Percentiles rank a stretch among this genome's conserved stretches.
These are phyloP conservation scores for Parastagonospora avenae DNA, from an alignment of 2,329 filamentous ascomycete species.

Conservation along the genomic window DNA sequence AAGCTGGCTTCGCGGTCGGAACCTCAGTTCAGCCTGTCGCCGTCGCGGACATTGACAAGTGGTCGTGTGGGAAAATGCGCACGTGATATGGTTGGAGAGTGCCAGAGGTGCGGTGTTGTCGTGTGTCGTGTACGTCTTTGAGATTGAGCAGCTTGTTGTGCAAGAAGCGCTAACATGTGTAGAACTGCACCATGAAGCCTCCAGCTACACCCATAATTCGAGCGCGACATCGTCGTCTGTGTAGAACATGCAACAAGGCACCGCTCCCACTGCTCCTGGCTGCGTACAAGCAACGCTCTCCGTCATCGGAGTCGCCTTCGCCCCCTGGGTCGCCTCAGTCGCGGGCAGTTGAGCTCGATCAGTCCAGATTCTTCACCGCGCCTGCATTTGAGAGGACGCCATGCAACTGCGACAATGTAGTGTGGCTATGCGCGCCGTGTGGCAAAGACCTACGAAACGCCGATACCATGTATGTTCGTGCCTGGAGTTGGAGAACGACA, in stretches of 20 bases:
- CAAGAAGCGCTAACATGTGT: slow-evolving; percentile 17
- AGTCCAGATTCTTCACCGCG: slow-evolving; percentile 46
- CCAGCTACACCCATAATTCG: slow-evolving; percentile 70
- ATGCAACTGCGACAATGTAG: slow-evolving; percentile 65
- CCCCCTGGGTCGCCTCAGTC: slow-evolving; percentile 28
- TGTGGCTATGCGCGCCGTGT: slow-evolving; percentile 88
- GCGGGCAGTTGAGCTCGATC: slow-evolving; percentile 21
- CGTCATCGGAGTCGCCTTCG: slow-evolving; percentile 26
- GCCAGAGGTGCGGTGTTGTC: slow-evolving; percentile 74
- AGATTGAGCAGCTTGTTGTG: neutral
- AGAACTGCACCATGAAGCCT: slow-evolving; percentile 92
- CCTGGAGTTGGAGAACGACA: slow-evolving; percentile 88
- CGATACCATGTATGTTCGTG: slow-evolving; percentile 65
- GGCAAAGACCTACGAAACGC: slow-evolving; percentile 69
- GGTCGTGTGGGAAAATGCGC: slow-evolving; percentile 81
- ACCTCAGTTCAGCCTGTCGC: slow-evolving; percentile 9
- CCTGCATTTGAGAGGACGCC: slow-evolving; percentile 58
- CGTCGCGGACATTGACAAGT: slow-evolving; percentile 50
- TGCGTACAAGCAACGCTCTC: slow-evolving; percentile 22
- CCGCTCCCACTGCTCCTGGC: slow-evolving; percentile 64
- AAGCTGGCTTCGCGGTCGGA: slow-evolving; percentile 50
- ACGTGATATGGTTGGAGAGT: slow-evolving; percentile 83
- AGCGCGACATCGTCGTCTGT: slow-evolving; percentile 80
- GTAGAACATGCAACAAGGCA: slow-evolving; percentile 73
- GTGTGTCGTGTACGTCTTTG: slow-evolving; percentile 76